Evolutionary conservation across 805 yeast species (phyloP).

Genomic region (Cyberlindnera euphorbiae): DNA sequence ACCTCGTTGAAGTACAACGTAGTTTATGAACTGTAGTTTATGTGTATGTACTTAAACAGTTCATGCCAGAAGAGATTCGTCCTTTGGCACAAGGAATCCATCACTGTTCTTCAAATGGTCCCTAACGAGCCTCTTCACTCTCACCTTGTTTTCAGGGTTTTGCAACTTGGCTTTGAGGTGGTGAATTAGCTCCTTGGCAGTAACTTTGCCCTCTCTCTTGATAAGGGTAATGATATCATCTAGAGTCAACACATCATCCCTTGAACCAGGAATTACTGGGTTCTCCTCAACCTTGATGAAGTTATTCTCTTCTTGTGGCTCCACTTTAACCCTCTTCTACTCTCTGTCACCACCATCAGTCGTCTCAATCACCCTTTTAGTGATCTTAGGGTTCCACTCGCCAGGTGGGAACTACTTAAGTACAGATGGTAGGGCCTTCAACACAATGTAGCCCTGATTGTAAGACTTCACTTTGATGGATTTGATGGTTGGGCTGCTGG

Average conservation of each 20-base stretch:
- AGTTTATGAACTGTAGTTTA: no score
- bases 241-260: conserved; percentile 43
- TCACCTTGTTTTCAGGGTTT: conserved; percentile 58
- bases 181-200: conserved; percentile 59
- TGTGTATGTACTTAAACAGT: no score
- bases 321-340: conserved; percentile 37
- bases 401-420: conserved; percentile 69
- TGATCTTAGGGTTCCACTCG: conserved; percentile 73
- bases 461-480: conserved; percentile 39
- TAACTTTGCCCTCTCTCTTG: conserved; percentile 36
- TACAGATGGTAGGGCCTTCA: conserved; percentile 59
- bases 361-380: conserved; percentile 29
- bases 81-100: conserved; percentile 26
- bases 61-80: neutral
- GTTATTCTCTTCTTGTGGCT: conserved; percentile 18
- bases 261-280: conserved; percentile 8
- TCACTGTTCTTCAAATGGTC: conserved; percentile 48
- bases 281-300: conserved; percentile 10
- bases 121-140: conserved; percentile 54
- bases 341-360: conserved; percentile 27
- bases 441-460: conserved; percentile 50
- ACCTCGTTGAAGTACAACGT: no score
- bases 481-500: conserved; percentile 20
- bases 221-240: conserved; percentile 68
- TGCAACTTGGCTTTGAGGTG: conserved; percentile 58